Conservation (phyloP, 2,329 filamentous ascomycete species). For the Torrubiellomyces zombiae region DNA sequence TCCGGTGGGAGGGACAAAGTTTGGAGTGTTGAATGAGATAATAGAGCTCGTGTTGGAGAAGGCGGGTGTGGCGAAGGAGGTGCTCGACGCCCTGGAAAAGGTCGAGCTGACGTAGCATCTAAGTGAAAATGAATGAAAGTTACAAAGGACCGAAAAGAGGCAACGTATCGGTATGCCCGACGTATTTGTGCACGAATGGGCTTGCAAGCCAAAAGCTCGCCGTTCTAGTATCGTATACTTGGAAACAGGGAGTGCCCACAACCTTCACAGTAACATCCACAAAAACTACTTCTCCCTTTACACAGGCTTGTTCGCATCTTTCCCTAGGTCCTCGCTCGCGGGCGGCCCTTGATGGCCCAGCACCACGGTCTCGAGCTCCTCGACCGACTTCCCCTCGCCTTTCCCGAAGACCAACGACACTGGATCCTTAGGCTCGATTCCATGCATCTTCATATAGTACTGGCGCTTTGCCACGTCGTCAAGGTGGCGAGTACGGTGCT, state of each 20-base stretch:
- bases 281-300: conserved; percentile 61
- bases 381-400: conserved; percentile 17
- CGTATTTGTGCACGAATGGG: too few relatives aligned
- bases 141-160: too few relatives aligned
- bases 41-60: conserved; percentile 60
- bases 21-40: conserved; percentile 54
- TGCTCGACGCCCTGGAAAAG: conserved; percentile 62
- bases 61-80: conserved; percentile 72
- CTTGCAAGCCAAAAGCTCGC: conserved; percentile 1
- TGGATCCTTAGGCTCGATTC: conserved; percentile 47
- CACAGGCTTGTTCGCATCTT: too few relatives aligned
- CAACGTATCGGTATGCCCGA: too few relatives aligned
- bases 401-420: conserved; percentile 29
- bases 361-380: conserved; percentile 18
- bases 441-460: conserved; percentile 75
- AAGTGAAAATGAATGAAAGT: not conserved
- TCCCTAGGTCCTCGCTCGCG: conserved; percentile 11
- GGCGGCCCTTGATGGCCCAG: conserved; percentile 18
- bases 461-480: conserved; percentile 81
- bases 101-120: conserved; percentile 45
- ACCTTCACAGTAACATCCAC: too few relatives aligned
- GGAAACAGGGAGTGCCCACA: not conserved
- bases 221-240: conserved; percentile 3
- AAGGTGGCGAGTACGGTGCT: conserved; percentile 54
- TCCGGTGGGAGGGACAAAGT: conserved; percentile 67